These are phyloP conservation scores for Dendrostoma leiphaemia DNA, from an alignment of 2,329 filamentous ascomycete species.

Conservation along the genomic window DNA sequence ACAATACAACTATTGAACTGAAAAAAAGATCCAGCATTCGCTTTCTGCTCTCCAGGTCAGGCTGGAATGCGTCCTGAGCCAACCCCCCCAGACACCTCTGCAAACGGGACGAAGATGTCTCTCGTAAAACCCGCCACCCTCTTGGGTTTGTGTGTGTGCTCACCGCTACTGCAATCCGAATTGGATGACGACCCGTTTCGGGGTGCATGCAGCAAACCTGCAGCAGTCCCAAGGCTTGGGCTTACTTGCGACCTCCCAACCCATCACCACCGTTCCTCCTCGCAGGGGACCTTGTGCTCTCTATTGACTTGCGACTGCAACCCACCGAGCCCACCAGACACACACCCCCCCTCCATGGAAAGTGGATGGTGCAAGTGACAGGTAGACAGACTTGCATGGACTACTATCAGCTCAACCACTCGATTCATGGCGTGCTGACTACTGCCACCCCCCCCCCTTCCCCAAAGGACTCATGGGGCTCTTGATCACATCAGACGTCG, in stretches of 20 bases:
- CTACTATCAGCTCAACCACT: not conserved
- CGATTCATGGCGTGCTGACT: not conserved
- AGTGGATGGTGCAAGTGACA: no score
- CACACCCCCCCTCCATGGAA: not conserved
- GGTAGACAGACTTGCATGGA: no score
- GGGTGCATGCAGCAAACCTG: conserved; percentile 14
- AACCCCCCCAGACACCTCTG: no score
- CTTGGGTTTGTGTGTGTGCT: not conserved
- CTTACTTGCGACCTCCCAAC: no score
- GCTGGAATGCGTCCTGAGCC: no score
- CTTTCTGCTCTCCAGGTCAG: no score
- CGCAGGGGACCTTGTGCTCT: no score
- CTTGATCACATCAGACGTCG: not conserved
- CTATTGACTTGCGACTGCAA: not conserved
- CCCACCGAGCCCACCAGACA: no score
- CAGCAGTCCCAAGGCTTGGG: not conserved
- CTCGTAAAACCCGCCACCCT: not conserved
- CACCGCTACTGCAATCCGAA: conserved; percentile 12
- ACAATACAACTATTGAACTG: not conserved
- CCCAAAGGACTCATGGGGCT: no score
- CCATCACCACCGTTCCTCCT: no score
- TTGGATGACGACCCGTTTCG: conserved; percentile 1
- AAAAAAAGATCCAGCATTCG: no score
- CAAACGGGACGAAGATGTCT: no score
- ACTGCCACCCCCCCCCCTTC: not conserved